These are phyloP conservation scores for Eucalyptus pumila DNA, from an alignment of 345 rosid species.

Conservation along the genomic window DNA sequence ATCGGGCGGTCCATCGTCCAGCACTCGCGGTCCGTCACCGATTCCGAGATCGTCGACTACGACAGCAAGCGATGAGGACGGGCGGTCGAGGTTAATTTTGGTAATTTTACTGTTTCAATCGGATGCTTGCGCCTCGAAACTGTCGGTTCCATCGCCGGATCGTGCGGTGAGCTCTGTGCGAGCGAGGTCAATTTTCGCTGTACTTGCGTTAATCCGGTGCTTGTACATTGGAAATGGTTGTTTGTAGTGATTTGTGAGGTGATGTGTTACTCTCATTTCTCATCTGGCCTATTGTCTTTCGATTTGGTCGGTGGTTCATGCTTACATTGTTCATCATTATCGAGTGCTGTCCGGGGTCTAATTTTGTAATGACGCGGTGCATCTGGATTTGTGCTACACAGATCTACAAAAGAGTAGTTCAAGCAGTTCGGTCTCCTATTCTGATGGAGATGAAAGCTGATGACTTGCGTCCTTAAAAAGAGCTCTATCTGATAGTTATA, in stretches of 20 bases:
- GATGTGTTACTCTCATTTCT: background rate
- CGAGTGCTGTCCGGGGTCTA: background rate
- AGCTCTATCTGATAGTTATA: background rate
- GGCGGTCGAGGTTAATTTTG: background rate
- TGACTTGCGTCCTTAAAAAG: background rate
- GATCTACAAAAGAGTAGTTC: background rate
- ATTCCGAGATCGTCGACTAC: constrained; percentile 59
- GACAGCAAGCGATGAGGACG: constrained; percentile 23
- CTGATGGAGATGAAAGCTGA: background rate
- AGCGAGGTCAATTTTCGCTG: background rate
- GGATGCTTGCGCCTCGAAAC: background rate
- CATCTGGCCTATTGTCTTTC: background rate
- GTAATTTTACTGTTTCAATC: background rate
- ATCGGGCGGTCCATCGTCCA: constrained; percentile 68
- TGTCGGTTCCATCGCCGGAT: background rate
- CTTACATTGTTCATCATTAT: background rate
- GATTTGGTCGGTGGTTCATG: background rate
- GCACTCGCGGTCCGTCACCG: constrained; percentile 61
- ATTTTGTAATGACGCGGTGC: background rate
- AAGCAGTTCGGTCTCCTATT: background rate
- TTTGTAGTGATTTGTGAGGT: background rate
- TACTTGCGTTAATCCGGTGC: background rate
- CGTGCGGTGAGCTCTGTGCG: background rate
- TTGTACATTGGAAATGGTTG: background rate
- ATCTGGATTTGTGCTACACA: background rate